Base-by-base conservation (phyloP, 1,284 basidiomycete genomes). In the Sphaerobolus stellatus region DNA sequence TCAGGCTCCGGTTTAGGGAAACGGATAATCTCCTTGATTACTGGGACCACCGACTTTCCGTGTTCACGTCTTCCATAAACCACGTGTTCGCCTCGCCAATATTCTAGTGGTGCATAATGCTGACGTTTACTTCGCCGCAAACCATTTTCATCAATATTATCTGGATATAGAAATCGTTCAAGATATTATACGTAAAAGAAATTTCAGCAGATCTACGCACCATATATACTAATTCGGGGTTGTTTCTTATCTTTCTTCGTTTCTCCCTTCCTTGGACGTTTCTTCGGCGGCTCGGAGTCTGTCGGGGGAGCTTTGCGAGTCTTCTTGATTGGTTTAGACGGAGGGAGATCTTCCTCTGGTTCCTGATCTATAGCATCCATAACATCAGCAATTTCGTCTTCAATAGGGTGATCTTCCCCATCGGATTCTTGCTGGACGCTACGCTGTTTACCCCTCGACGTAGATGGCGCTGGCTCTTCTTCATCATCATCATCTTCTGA, bases 61-160 rank as follows among this genome's bases (percentile, higher is more conserved):
- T 74, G 64, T 58, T 80, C 74, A 52, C 78, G 73, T 16, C 83
- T 78, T 4, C 83, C 85, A 63, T 94, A 98, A 6, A 94, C 84
- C 25, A 93, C 82, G 58, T 86, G 88, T 70, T 99, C 96, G 60
- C 86, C 84, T n/a, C 92, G 83, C 97, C 97, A 99, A 74, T 80
- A 97, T 38, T 93, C 89, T 27, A 99, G 76, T 2, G 96, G 97
- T 46, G 75, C 74, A 63, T 85, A 86, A 14, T 86, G 83, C 52
- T 81, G 76, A 20, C 95, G 85, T 47, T 76, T 77, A 29, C 90
- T 86, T 45, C 91, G 84, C 7, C 94, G 86, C 3, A 90, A 75
- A 29, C 90, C 90, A 18, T 84, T 75, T 7, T 64, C 63, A 56
- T 63, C 60, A 16, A 48, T 46, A n/a, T 56, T 51, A 20, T 59